Evolutionary conservation across 2,329 filamentous ascomycete species (phyloP).

Genomic region (Trichophyton mentagrophytes): DNA sequence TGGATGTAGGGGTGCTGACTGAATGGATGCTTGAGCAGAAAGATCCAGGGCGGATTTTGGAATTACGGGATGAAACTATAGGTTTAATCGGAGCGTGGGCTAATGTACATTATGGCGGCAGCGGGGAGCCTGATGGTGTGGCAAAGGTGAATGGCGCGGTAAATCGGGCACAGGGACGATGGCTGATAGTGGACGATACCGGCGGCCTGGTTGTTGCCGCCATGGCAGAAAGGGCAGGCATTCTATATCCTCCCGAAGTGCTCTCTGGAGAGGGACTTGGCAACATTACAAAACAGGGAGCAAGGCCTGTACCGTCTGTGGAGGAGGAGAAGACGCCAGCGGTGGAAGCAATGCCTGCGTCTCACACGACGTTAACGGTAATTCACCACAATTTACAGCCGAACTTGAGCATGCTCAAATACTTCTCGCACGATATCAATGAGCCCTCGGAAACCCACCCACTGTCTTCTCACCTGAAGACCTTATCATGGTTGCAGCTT

Average conservation of each 20-base stretch:
- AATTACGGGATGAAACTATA: constrained; percentile 72
- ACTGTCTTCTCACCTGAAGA: constrained; percentile 66
- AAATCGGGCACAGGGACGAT: constrained; percentile 45
- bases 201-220: constrained; percentile 70
- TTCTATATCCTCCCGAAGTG: constrained; percentile 46
- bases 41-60: constrained; percentile 68
- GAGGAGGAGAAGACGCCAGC: constrained; percentile 18
- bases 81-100: constrained; percentile 77
- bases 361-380: constrained; percentile 57
- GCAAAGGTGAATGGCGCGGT: background rate
- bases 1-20: constrained; percentile 64
- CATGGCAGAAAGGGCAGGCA: constrained; percentile 77
- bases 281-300: constrained; percentile 3
- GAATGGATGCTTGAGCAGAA: constrained; percentile 69
- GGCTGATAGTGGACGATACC: constrained; percentile 77
- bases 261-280: constrained; percentile 8
- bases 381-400: constrained; percentile 73
- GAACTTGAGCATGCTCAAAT: constrained; percentile 75
- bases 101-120: constrained; percentile 67
- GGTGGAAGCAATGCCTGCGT: constrained; percentile 27
- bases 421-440: constrained; percentile 71
- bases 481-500: constrained; percentile 84
- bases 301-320: background rate
- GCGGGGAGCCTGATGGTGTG: constrained; percentile 12
- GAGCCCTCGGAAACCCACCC: constrained; percentile 58